Evolutionary conservation across 495 filamentous ascomycete genomes (phyloP).

Genomic region (Letharia lupina): DNA sequence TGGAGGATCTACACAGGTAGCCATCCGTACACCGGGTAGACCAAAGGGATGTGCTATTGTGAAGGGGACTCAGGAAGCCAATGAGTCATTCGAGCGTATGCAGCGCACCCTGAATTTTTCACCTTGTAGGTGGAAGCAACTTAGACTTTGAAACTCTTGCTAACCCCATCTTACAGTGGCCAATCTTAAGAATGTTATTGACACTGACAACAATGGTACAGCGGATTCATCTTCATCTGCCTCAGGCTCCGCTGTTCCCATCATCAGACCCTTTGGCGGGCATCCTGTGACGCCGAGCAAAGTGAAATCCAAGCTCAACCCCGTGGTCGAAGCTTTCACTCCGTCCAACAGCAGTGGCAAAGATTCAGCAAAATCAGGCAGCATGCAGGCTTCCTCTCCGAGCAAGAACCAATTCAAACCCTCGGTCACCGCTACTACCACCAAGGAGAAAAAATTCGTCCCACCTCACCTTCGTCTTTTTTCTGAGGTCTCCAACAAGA

Average conservation of each 20-base stretch:
- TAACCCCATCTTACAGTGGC: neutral
- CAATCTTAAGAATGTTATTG: neutral
- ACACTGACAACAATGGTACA: neutral
- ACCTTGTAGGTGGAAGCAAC: neutral
- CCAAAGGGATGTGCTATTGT: neutral
- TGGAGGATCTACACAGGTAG: neutral
- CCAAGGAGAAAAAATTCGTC: neutral
- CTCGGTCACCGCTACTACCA: neutral
- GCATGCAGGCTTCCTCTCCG: neutral
- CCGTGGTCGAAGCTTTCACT: neutral
- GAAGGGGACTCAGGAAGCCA: neutral
- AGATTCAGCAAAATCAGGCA: neutral
- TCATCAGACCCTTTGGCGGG: neutral
- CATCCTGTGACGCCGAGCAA: neutral
- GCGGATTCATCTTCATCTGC: neutral
- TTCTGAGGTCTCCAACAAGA: neutral
- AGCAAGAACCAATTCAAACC: neutral
- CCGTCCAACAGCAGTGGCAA: neutral
- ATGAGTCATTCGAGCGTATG: constrained; percentile 1
- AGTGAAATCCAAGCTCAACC: neutral
- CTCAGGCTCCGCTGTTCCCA: neutral
- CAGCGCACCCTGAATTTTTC: neutral
- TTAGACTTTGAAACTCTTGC: neutral
- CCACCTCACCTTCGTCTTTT: neutral
- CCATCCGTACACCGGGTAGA: neutral